Conservation (phyloP, 2,329 filamentous ascomycete species). For the Sporothrix pseudoabietina region DNA sequence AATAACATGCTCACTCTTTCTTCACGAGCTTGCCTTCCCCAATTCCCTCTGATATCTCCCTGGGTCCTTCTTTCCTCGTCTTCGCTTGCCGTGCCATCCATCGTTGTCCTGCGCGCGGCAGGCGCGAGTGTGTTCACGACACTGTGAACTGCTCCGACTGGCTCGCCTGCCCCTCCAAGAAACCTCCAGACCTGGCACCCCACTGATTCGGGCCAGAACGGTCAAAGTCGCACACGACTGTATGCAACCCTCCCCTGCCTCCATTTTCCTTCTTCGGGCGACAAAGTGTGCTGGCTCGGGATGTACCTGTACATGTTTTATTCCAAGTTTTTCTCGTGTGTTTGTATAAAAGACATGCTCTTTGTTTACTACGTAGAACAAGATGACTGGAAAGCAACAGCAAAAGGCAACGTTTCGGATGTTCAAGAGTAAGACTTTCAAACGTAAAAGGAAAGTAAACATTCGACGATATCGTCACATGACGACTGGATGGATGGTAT, state of each 20-base stretch:
- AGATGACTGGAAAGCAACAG: not conserved
- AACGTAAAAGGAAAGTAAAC: not conserved
- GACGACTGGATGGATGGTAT: not conserved
- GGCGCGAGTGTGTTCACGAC: not conserved
- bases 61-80: not conserved
- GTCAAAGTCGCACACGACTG: not conserved
- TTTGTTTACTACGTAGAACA: not conserved
- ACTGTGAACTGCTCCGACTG: not conserved
- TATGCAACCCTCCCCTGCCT: not conserved
- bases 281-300: not conserved
- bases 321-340: not conserved
- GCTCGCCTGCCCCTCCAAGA: constrained; percentile 3
- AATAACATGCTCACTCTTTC: constrained; percentile 3
- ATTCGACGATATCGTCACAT: not conserved
- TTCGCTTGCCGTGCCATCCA: not conserved
- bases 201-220: no score
- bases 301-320: not conserved
- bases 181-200: no score
- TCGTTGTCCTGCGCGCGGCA: not conserved
- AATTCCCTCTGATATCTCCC: not conserved
- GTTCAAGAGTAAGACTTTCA: not conserved
- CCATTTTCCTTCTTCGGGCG: not conserved
- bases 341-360: not conserved
- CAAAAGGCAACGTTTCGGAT: not conserved
- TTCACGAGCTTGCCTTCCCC: not conserved